Conservation (phyloP, 2,329 filamentous ascomycete genomes). For the Diaporthe sp. region DNA sequence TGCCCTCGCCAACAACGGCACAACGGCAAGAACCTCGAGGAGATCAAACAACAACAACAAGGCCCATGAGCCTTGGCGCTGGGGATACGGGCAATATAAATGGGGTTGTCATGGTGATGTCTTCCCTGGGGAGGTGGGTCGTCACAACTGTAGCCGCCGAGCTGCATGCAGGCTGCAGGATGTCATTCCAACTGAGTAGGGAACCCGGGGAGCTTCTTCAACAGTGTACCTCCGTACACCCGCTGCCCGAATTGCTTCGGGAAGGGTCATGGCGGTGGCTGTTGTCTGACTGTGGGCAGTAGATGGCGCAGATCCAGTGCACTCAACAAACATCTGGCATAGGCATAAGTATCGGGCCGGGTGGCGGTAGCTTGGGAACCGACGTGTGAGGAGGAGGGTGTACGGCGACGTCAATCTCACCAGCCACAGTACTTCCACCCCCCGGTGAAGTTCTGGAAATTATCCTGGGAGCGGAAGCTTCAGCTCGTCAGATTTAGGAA, state of each 20-base stretch:
- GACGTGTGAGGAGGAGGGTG: neutral
- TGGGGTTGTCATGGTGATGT: conserved; percentile 37
- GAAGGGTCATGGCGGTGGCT: conserved; percentile 12
- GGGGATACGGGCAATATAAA: conserved; percentile 13
- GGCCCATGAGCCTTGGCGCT: conserved; percentile 13
- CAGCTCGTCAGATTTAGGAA: conserved; percentile 30
- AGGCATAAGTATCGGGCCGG: neutral
- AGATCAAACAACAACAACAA: conserved; percentile 23
- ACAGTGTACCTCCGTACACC: neutral
- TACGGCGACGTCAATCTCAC: neutral
- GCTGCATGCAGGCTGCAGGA: conserved; percentile 36
- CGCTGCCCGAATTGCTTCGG: conserved; percentile 3
- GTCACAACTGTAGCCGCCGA: conserved; percentile 27
- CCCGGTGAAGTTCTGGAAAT: conserved; percentile 31
- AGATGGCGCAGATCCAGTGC: neutral
- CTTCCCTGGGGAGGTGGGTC: neutral
- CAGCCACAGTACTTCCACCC: conserved; percentile 16
- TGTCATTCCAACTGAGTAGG: conserved; percentile 13
- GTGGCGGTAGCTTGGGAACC: neutral
- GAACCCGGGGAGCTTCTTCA: conserved; percentile 9
- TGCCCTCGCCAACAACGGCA: conserved; percentile 4
- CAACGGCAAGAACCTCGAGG: conserved; percentile 22
- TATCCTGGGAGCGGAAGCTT: conserved; percentile 28
- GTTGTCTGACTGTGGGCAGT: conserved; percentile 4
- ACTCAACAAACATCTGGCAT: conserved; percentile 2